These are phyloP conservation scores for Colletotrichum cuscutae DNA, from an alignment of 2,329 filamentous ascomycete genomes.

Conservation along the genomic window DNA sequence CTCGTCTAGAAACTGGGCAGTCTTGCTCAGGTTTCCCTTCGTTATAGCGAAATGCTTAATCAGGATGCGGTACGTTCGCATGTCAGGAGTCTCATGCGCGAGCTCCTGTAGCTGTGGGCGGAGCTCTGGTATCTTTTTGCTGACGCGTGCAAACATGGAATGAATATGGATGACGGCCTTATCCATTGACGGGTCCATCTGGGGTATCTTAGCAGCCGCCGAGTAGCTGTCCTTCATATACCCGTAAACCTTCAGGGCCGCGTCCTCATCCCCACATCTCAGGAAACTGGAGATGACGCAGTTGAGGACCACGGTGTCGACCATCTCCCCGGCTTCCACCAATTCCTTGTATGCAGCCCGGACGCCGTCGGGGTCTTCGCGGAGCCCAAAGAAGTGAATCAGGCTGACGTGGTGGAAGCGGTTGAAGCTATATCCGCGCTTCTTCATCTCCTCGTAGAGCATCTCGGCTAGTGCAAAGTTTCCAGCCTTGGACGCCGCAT, in stretches of 20 bases:
- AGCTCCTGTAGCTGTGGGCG: slow-evolving; percentile 65
- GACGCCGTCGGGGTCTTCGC: slow-evolving; percentile 77
- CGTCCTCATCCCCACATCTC: slow-evolving; percentile 76
- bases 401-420: slow-evolving; percentile 84
- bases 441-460: slow-evolving; percentile 83
- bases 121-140: slow-evolving; percentile 66
- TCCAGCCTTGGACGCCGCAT: slow-evolving; percentile 85
- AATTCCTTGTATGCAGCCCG: slow-evolving; percentile 83
- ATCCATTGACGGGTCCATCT: slow-evolving; percentile 57
- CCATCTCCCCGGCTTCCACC: slow-evolving; percentile 85
- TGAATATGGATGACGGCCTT: slow-evolving; percentile 64
- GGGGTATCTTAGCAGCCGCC: slow-evolving; percentile 50
- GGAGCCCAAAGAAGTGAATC: slow-evolving; percentile 86
- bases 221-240: slow-evolving; percentile 79
- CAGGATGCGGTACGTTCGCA: slow-evolving; percentile 82
- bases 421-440: slow-evolving; percentile 74
- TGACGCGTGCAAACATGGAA: slow-evolving; percentile 67
- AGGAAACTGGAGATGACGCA: slow-evolving; percentile 85
- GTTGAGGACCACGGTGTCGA: slow-evolving; percentile 89
- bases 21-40: slow-evolving; percentile 76
- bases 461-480: slow-evolving; percentile 88
- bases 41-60: slow-evolving; percentile 77
- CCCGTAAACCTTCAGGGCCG: slow-evolving; percentile 83
- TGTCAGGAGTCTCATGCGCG: slow-evolving; percentile 76
- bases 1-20: slow-evolving; percentile 79